phyloP scores from a whole-genome alignment of 495 filamentous ascomycete species.

The Hypomontagnella monticulosa region DNA sequence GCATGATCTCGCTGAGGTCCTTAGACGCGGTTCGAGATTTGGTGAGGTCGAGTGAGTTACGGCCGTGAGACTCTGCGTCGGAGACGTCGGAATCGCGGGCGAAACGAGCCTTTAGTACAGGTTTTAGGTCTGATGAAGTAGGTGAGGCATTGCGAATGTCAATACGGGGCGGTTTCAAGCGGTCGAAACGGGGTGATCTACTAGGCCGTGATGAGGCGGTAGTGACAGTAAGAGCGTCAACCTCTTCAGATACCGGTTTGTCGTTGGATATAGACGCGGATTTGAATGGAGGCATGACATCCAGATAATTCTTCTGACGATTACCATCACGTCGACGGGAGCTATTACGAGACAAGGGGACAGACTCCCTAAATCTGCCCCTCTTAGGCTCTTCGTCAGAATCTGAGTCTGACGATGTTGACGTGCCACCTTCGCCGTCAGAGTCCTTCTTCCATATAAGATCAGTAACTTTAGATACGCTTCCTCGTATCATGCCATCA shows the following conservation, averaged over 20 bases:
- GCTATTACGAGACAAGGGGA: conserved; percentile 30
- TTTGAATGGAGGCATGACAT: conserved; percentile 54
- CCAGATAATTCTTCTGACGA: conserved; percentile 50
- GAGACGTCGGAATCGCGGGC: conserved; percentile 47
- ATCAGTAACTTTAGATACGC: conserved; percentile 61
- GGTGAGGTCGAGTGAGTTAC: conserved; percentile 3
- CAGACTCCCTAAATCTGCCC: conserved; percentile 45
- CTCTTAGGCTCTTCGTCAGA: conserved; percentile 51
- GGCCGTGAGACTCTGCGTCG: conserved; percentile 47
- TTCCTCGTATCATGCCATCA: conserved; percentile 57
- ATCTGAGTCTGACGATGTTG: conserved; percentile 51
- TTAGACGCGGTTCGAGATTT: conserved; percentile 22
- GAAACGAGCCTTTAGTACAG: conserved; percentile 24
- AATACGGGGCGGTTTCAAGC: conserved; percentile 69
- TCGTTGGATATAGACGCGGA: conserved; percentile 26
- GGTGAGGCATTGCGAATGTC: conserved; percentile 65
- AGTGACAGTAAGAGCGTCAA: conserved; percentile 16
- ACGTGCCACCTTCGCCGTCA: conserved; percentile 38
- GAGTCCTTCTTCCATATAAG: conserved; percentile 58
- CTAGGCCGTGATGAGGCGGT: conserved; percentile 44
- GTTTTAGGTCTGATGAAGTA: conserved; percentile 49
- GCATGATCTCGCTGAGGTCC: conserved; percentile 39
- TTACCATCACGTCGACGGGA: conserved; percentile 39
- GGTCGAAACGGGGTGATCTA: conserved; percentile 60
- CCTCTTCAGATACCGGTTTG: conserved; percentile 22